Base-by-base conservation (phyloP, 805 yeast species). In the Lipomyces orientalis region DNA sequence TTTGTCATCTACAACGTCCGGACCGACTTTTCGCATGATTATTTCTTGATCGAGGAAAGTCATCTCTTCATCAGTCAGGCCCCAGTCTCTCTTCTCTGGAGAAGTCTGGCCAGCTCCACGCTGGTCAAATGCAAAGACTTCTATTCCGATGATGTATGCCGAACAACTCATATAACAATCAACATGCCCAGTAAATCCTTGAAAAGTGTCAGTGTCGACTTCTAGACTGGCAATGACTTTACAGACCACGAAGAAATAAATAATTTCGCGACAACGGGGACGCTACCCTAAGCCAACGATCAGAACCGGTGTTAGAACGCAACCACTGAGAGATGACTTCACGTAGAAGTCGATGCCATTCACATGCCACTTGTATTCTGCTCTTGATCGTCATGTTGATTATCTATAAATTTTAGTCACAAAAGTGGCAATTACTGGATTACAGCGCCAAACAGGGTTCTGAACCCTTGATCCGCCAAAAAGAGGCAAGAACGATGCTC, bases 81-180 rank as follows among this genome's bases (percentile, higher is more conserved):
- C 82, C 64, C 67, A 76, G 7, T 75, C 74, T 60, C 73, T 72
- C 37, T 70, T 68, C 35, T 72, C 29, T 22, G 61, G 61, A 25
- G 80, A 75, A 1, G 81, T 77, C 35, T 65, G 64, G 25, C 83
- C 83, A 51, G 76, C 76, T 0, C 83, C 83, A 14, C 83, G 76
- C 73, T 78, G 81, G 66, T 80, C 83, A 62, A 76, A 79, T 10
- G 73, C 72, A 7, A 77, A 73, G n/a, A 78, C 76, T 58, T 76
- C 79, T 68, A 75, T 76, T 43, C 82, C 82, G 0, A 62, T 68
- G 14, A 57, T 67, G 65, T 1, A 58, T 46, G 6, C 76, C 72
- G 71, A 77, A 78, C 61, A 76, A 71, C 22, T 73, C 71, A 59
- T 75, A 71, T 77, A 80, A 33, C 68, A 67, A 16, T 74, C 77